Evolutionary conservation across 345 rosid genomes (phyloP), one percentile per base, ranked within the genome.

Genomic region (Mangifera indica): DNA sequence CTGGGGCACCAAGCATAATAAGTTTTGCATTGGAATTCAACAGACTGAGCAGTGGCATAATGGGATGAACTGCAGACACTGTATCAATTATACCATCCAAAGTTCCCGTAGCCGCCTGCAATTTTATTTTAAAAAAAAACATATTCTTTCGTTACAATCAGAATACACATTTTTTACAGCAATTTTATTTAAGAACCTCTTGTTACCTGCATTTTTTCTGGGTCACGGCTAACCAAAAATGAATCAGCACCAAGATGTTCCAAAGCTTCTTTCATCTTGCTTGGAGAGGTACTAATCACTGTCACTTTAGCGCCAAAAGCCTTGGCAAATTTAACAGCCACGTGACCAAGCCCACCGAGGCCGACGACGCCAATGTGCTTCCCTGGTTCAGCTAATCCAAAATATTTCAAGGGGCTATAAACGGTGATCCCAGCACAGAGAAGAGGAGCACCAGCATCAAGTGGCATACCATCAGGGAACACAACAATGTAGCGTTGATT

Each of bases 381-480:
- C 1, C 86, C 86, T 0, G 74, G 68, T 60, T 80, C 72, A 0
- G 74, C 81, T 1, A 86, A 69, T 5, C 81, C 84, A 17, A 63
- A 88, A 29, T 85, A 82, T 63, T 67, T 87, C 83, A 91, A 76
- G 0, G 97, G 89, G 73, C 91, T 88, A 21, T 88, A 88, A 22
- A 91, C 87, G 0, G 90, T 88, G 71, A 88, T 87, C 18, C 93
- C 96, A 7, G 89, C 91, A 59, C 96, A 91, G 1, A 91, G 85
- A 34, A 91, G 75, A 4, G 93, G 94, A 1, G 94, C 97, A 8
- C 73, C 80, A 2, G 83, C 72, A 3, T 86, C 91, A 4, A 88
- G 85, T 10, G 88, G 81, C 66, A 88, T 61, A 48, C 66, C 80
- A 11, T 85, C 82, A 0, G 92, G 94, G 55, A 91, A 76, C 15